Conservation (phyloP, 768 basidiomycete genomes). For the Kwoniella mangroviensis region DNA sequence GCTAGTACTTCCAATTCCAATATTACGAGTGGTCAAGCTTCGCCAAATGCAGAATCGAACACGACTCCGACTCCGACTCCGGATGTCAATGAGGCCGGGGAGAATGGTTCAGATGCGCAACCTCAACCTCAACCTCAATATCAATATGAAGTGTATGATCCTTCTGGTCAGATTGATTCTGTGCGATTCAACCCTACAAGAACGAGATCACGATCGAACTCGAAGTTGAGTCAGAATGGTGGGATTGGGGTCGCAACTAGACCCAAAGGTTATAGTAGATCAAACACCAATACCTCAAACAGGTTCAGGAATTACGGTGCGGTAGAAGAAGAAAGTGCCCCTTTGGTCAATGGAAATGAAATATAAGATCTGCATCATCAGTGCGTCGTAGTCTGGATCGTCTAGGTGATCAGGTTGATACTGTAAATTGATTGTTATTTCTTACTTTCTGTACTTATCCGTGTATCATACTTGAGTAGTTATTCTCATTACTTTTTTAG, state of each 20-base stretch:
- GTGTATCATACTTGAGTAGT: too few relatives aligned
- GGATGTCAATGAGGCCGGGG: not conserved
- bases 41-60: too few relatives aligned
- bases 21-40: too few relatives aligned
- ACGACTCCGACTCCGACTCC: not conserved
- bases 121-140: constrained; percentile 4
- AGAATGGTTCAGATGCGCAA: not conserved
- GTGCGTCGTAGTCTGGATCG: too few relatives aligned
- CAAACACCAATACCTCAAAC: constrained; percentile 4
- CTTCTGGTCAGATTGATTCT: constrained; percentile 7
- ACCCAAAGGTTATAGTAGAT: not conserved
- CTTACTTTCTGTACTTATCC: too few relatives aligned
- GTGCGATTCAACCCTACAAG: constrained; percentile 9
- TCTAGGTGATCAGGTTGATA: too few relatives aligned
- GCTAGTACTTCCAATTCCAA: too few relatives aligned
- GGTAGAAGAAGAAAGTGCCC: not conserved
- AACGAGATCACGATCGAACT: constrained; percentile 18
- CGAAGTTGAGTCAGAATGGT: not conserved
- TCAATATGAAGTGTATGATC: constrained; percentile 25
- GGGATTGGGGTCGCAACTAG: not conserved
- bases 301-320: constrained; percentile 10
- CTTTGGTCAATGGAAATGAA: not conserved
- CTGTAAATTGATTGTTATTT: too few relatives aligned
- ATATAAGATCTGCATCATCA: too few relatives aligned
- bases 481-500: too few relatives aligned